Percentiles rank a stretch among this genome's conserved stretches.
Evolutionary conservation across 441 rosid species (phyloP).

Genomic region (Cnidoscolus chayamansa): DNA sequence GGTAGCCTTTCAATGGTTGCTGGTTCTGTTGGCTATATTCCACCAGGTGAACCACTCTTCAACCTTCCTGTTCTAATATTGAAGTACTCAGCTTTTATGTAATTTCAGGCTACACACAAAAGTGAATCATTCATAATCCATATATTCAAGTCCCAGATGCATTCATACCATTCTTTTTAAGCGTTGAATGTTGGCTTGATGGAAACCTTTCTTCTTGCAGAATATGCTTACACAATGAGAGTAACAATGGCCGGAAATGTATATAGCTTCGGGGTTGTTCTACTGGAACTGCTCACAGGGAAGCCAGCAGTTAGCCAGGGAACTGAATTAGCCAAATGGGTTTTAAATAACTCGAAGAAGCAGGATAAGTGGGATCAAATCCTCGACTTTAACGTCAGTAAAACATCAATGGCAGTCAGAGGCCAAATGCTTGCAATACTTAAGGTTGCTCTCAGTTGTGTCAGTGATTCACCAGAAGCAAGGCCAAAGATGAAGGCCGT

Average conservation of each 20-base stretch:
- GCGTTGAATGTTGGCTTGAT: not conserved
- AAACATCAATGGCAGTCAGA: constrained; percentile 47
- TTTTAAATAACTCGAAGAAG: constrained; percentile 39
- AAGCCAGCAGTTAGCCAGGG: constrained; percentile 71
- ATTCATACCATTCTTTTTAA: not conserved
- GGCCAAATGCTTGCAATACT: constrained; percentile 79
- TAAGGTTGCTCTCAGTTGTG: constrained; percentile 67
- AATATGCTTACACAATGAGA: constrained; percentile 94
- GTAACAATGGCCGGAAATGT: constrained; percentile 79
- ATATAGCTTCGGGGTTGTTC: constrained; percentile 73
- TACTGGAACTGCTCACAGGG: constrained; percentile 81
- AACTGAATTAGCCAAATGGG: constrained; percentile 74
- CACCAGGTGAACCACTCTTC: constrained; percentile 57
- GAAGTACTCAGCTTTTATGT: no score
- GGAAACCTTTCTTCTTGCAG: constrained; percentile 35
- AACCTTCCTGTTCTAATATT: not conserved
- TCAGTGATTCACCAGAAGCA: constrained; percentile 54
- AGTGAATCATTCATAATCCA: not conserved
- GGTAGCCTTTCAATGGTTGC: constrained; percentile 82
- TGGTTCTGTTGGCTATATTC: constrained; percentile 80
- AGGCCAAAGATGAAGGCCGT: constrained; percentile 84
- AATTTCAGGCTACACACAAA: not conserved
- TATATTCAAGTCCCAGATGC: not conserved
- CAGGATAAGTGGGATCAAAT: constrained; percentile 53
- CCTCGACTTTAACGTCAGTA: constrained; percentile 61